These are phyloP conservation scores for Phyllosticta capitalensis DNA, from an alignment of 2,329 filamentous ascomycete species.

Conservation along the genomic window DNA sequence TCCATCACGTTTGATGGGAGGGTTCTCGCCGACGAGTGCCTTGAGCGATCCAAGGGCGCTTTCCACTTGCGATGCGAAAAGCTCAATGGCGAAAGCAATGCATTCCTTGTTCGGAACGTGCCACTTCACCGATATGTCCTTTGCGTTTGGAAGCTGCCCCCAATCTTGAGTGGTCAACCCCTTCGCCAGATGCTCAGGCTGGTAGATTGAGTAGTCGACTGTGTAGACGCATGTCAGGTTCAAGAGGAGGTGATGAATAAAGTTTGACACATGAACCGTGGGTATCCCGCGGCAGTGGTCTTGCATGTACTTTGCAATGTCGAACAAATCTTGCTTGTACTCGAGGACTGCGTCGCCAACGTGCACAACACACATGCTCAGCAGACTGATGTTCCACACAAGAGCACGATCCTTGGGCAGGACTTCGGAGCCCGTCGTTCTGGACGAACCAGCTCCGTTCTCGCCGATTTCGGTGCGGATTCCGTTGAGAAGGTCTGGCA, in stretches of 20 bases:
- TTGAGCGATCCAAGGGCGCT: conserved; percentile 66
- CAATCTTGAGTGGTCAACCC: conserved; percentile 73
- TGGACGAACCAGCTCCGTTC: conserved; percentile 88
- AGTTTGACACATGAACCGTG: conserved; percentile 94
- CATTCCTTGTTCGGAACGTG: conserved; percentile 74
- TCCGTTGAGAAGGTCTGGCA: conserved; percentile 81
- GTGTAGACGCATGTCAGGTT: conserved; percentile 94
- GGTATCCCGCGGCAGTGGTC: conserved; percentile 87
- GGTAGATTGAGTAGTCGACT: conserved; percentile 78
- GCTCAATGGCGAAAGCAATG: conserved; percentile 76
- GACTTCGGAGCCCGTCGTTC: conserved; percentile 88
- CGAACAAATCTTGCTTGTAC: conserved; percentile 80
- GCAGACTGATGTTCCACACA: conserved; percentile 93
- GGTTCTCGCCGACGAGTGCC: conserved; percentile 69
- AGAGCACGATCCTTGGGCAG: conserved; percentile 84
- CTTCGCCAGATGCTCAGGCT: conserved; percentile 60
- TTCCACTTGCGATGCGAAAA: conserved; percentile 77
- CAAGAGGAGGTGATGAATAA: conserved; percentile 88
- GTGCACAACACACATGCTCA: conserved; percentile 97
- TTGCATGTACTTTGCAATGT: conserved; percentile 93
- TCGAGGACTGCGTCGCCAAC: conserved; percentile 82
- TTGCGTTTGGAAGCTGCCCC: conserved; percentile 67
- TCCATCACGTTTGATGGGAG: conserved; percentile 78
- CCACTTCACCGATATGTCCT: conserved; percentile 79
- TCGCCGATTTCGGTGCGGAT: conserved; percentile 96